Conservation (phyloP, 768 basidiomycete genomes). For the Agaricus sinodeliciosus region DNA sequence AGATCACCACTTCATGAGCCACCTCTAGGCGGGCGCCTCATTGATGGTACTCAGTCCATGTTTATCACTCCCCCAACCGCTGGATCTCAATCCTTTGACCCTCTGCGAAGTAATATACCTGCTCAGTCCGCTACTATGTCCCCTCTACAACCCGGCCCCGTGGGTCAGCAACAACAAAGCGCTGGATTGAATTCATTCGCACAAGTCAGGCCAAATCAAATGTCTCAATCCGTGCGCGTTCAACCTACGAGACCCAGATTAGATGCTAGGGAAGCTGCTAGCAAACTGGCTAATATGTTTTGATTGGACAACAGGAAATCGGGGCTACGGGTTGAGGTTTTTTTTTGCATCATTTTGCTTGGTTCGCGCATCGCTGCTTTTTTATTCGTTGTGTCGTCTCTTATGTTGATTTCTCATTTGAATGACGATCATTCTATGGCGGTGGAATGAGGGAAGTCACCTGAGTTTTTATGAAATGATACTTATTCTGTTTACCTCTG, state of each 20-base stretch:
- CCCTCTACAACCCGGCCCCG: conserved; percentile 22
- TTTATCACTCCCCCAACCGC: conserved; percentile 51
- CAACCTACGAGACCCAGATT: conserved; percentile 66
- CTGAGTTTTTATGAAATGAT: conserved; percentile 31
- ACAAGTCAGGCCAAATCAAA: conserved; percentile 48
- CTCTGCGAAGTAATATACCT: conserved; percentile 30
- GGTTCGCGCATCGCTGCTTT: background rate
- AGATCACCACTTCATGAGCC: conserved; percentile 32
- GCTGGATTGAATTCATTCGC: conserved; percentile 55
- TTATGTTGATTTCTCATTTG: background rate
- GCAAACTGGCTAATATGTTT: conserved; percentile 88
- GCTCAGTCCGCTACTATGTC: conserved; percentile 21
- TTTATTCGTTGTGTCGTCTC: background rate
- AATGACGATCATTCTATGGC: no score
- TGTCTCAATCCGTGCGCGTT: conserved; percentile 70
- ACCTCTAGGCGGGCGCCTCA: conserved; percentile 57
- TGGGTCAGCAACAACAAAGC: conserved; percentile 20
- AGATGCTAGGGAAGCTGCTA: conserved; percentile 82
- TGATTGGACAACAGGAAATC: conserved; percentile 20
- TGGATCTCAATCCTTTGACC: conserved; percentile 23
- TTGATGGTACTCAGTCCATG: conserved; percentile 79
- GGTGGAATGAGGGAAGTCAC: conserved; percentile 5
- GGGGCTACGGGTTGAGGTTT: background rate
- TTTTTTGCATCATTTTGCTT: background rate
- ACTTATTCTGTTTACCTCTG: conserved; percentile 38